These are phyloP conservation scores for Chaetomiaceae sp. DNA, from an alignment of 2,329 filamentous ascomycete genomes.

Conservation along the genomic window DNA sequence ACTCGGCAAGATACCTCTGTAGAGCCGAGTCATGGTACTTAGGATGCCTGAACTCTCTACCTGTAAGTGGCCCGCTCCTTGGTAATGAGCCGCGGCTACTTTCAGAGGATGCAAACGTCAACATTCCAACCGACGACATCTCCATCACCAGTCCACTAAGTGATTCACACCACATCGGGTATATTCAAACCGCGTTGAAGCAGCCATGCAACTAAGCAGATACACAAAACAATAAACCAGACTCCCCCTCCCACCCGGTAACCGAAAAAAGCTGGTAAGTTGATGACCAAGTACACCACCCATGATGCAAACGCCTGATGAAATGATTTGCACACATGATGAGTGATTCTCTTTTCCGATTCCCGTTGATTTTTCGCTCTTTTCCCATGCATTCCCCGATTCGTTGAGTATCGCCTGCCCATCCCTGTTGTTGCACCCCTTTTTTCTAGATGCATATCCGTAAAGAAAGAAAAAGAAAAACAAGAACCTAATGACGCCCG, in stretches of 20 bases:
- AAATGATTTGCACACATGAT: constrained; percentile 32
- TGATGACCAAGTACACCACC: constrained; percentile 25
- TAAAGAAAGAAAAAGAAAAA: constrained; percentile 13
- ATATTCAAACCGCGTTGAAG: constrained; percentile 39
- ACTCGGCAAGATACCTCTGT: no score
- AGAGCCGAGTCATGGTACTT: no score
- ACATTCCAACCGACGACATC: background rate
- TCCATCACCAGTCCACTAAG: background rate
- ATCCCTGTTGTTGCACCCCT: constrained; percentile 6
- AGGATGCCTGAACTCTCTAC: background rate
- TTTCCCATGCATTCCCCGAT: constrained; percentile 22
- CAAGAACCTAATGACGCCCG: constrained; percentile 11
- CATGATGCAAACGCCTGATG: constrained; percentile 34
- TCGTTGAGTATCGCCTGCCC: constrained; percentile 25
- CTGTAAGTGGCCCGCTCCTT: no score
- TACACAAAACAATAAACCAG: constrained; percentile 21
- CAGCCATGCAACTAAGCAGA: constrained; percentile 26
- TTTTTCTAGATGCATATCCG: constrained; percentile 13
- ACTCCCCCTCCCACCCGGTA: constrained; percentile 22
- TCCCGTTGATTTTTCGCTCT: constrained; percentile 19
- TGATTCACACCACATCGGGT: constrained; percentile 5
- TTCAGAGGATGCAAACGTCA: background rate
- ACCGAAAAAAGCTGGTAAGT: constrained; percentile 25
- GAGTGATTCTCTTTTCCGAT: constrained; percentile 25
- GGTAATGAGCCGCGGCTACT: no score